These are phyloP conservation scores for Aspergillus pseudoviridinutans DNA, from an alignment of 2,329 filamentous ascomycete species.

Conservation along the genomic window DNA sequence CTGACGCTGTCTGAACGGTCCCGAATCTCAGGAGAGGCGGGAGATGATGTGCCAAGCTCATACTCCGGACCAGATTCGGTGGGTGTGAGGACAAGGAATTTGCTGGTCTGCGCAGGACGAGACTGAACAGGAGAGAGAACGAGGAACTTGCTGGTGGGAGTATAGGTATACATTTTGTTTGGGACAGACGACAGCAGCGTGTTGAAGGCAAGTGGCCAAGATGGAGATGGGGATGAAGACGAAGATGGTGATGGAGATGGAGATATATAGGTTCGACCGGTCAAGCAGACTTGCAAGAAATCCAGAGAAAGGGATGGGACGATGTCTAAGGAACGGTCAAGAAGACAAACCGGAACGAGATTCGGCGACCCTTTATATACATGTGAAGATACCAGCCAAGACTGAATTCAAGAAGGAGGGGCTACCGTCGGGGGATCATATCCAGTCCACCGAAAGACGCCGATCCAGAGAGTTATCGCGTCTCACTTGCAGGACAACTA, in stretches of 20 bases:
- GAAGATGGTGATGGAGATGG: not conserved
- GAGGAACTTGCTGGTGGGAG: conserved; percentile 29
- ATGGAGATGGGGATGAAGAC: conserved; percentile 1
- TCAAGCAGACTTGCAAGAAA: conserved; percentile 2
- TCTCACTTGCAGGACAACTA: conserved; percentile 10
- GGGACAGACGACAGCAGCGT: not conserved
- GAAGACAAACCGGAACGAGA: conserved; percentile 9
- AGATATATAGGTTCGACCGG: not conserved
- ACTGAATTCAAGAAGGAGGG: conserved; percentile 22
- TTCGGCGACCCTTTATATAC: conserved; percentile 27
- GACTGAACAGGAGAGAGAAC: conserved; percentile 21
- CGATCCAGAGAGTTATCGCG: conserved; percentile 23
- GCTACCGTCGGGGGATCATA: conserved; percentile 17
- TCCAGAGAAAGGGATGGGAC: not conserved
- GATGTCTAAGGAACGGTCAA: not conserved
- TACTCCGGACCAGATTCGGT: conserved; percentile 26
- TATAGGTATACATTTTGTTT: conserved; percentile 28
- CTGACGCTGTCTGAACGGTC: conserved; percentile 25
- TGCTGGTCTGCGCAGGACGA: not conserved
- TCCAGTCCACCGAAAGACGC: conserved; percentile 19
- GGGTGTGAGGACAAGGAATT: conserved; percentile 19
- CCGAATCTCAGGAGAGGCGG: conserved; percentile 8
- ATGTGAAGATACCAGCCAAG: conserved; percentile 13
- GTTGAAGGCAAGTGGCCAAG: conserved; percentile 2
- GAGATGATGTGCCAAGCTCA: conserved; percentile 16